A percentile compares a stretch with the other conserved stretches of the same genome.
Evolutionary conservation across 768 basidiomycete species (phyloP).

Genomic region (Panellus pusillus): DNA sequence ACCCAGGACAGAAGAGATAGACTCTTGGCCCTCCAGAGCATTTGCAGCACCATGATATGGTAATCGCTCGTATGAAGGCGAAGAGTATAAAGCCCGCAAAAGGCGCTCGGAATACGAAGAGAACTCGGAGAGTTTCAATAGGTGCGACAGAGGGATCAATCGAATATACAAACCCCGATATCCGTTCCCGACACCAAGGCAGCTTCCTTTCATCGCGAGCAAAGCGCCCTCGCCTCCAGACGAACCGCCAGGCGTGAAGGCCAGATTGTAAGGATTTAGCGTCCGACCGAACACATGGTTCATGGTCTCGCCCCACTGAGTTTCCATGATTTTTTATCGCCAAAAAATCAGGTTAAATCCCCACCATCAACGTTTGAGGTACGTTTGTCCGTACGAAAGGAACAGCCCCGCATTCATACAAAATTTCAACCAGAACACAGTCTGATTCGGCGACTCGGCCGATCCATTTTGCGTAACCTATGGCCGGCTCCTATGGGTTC

Average conservation of each 20-base stretch:
- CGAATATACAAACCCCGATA: constrained; percentile 46
- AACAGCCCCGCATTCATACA: constrained; percentile 57
- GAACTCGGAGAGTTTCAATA: constrained; percentile 33
- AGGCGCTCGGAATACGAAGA: constrained; percentile 55
- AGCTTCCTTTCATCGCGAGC: constrained; percentile 57
- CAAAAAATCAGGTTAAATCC: background rate
- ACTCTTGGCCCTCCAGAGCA: constrained; percentile 54
- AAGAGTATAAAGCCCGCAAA: constrained; percentile 59
- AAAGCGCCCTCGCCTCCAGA: constrained; percentile 71
- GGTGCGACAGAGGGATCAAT: background rate
- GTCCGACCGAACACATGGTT: constrained; percentile 67
- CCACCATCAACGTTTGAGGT: constrained; percentile 55
- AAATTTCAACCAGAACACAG: constrained; percentile 52
- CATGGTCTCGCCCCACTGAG: constrained; percentile 54
- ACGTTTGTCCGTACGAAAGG: constrained; percentile 58
- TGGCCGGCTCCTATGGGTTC: background rate
- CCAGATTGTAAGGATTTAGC: constrained; percentile 57
- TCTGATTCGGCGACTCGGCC: constrained; percentile 47
- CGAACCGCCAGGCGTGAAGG: constrained; percentile 60
- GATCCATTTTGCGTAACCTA: constrained; percentile 57
- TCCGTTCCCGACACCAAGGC: constrained; percentile 66
- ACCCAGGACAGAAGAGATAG: constrained; percentile 55
- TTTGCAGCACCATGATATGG: constrained; percentile 57
- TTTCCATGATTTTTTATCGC: constrained; percentile 9
- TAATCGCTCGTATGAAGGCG: constrained; percentile 56